Evolutionary conservation across 768 basidiomycete species (phyloP), one percentile per base, ranked within the genome.

Genomic region (Chlorophyllum brunneum): DNA sequence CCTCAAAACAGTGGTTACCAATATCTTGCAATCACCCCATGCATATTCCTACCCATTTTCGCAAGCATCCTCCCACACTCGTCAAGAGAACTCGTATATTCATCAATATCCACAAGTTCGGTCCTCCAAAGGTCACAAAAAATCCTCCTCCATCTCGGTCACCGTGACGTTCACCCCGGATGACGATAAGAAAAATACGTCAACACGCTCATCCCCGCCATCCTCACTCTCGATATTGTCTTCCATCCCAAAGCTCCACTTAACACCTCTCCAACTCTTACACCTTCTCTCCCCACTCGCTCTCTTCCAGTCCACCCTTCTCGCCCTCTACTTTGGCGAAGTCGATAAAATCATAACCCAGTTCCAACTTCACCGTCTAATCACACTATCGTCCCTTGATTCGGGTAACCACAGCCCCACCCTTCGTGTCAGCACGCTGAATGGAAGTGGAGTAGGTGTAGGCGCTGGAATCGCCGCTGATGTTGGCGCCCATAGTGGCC

Each of bases 221-320:
- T 23, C 44, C 36, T 33, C 48, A 23, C 51, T 20, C 8, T 55
- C 7, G 23, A 36, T 29, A 16, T 51, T 27, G n/a, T 58, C 40
- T 41, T 63, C 30, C 36, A 58, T 67, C 15, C 66, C 67, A 7
- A 67, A 64, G 51, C 61, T 73, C 16, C 65, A 67, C 15, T 56
- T 76, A 22, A 63, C 67, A 54, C 91, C 95, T 1, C 78, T 98
- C 33, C 92, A 94, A 58, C 80, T 98, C 18, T 76, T 98, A 24
- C 83, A 87, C 56, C 83, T 93, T 42, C 92, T 98, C 77, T 90
- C 88, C 1, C 95, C 94, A 0, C 76, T 98, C 34, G 95, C 95
- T 1, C 91, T 94, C 67, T 75, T 92, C 43, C 88, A 98, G 65
- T 94, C 93, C 59, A 73, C 88, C 9, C 58, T 86, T 4, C 81